Evolutionary conservation across 2,329 filamentous ascomycete genomes (phyloP).

Genomic region (Ampelomyces quisqualis): DNA sequence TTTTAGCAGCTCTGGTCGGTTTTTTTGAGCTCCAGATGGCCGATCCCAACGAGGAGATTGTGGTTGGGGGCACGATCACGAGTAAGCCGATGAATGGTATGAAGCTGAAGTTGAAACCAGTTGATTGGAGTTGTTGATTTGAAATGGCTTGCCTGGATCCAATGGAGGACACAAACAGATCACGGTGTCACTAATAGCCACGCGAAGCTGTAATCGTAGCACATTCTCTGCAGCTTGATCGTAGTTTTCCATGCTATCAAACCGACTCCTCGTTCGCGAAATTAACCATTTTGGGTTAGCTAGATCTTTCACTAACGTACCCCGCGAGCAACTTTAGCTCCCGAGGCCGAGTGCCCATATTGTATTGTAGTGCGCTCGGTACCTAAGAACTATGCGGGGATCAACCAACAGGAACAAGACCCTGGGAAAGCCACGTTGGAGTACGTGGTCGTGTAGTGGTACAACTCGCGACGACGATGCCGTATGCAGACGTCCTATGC

Average conservation of each 20-base stretch:
- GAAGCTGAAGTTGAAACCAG: constrained; percentile 34
- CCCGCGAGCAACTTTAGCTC: neutral
- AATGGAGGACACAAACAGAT: too few species aligned
- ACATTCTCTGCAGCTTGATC: too few species aligned
- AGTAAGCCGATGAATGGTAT: constrained; percentile 44
- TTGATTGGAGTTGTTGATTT: constrained; percentile 18
- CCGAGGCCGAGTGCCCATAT: neutral
- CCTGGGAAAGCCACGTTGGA: too few species aligned
- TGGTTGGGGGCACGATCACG: constrained; percentile 40
- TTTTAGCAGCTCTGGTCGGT: constrained; percentile 41
- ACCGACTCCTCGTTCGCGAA: too few species aligned
- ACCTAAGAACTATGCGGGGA: neutral
- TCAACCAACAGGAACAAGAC: neutral
- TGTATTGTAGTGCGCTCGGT: neutral
- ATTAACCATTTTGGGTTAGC: neutral
- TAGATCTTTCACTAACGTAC: neutral
- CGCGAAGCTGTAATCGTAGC: too few species aligned
- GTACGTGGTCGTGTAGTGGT: too few species aligned
- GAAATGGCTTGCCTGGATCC: too few species aligned
- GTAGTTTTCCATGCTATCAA: too few species aligned
- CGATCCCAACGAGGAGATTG: constrained; percentile 30
- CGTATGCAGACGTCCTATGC: too few species aligned
- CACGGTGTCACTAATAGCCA: too few species aligned
- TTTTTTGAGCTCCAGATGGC: constrained; percentile 41
- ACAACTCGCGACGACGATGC: too few species aligned